Conservation (phyloP, 1,139 yeast species). For the Suhomyces guaymorum region DNA sequence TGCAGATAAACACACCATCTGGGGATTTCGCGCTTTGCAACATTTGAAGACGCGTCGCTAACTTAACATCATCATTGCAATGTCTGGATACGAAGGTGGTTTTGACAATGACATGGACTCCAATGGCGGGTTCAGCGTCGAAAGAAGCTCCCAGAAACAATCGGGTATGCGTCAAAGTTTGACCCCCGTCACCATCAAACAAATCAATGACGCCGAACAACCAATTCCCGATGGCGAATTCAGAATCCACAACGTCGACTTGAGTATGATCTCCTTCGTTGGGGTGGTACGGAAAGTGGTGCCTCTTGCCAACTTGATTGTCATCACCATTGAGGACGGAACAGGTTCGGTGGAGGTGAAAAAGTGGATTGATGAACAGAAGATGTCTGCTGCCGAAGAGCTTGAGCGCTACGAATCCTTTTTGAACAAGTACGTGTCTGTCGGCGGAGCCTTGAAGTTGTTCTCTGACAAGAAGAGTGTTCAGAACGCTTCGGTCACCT, state of each 20-base stretch:
- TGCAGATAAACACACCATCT: slow-evolving; percentile 2
- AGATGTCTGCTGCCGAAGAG: slow-evolving; percentile 31
- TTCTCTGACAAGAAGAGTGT: slow-evolving; percentile 67
- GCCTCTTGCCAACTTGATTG: slow-evolving; percentile 54
- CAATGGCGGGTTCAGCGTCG: slow-evolving; percentile 33
- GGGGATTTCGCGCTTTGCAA: neutral
- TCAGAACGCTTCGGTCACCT: slow-evolving; percentile 62
- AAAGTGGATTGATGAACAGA: slow-evolving; percentile 64
- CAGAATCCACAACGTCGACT: slow-evolving; percentile 59
- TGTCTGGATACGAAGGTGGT: slow-evolving; percentile 35
- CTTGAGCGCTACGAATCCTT: slow-evolving; percentile 34
- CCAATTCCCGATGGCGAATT: slow-evolving; percentile 76
- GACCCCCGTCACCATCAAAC: slow-evolving; percentile 85
- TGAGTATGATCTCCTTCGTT: slow-evolving; percentile 61
- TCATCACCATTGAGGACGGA: slow-evolving; percentile 76
- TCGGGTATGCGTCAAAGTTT: slow-evolving; percentile 47
- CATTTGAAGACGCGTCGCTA: neutral
- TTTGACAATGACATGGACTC: slow-evolving; percentile 28
- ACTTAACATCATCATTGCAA: slow-evolving; percentile 4
- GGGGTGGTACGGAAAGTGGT: slow-evolving; percentile 66
- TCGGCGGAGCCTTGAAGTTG: slow-evolving; percentile 71
- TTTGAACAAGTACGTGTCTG: slow-evolving; percentile 57
- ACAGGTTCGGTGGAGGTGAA: slow-evolving; percentile 75
- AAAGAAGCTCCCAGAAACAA: slow-evolving; percentile 33
- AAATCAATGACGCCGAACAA: slow-evolving; percentile 66